phyloP scores from a whole-genome alignment of 2,329 filamentous ascomycete species.

The Sphaerulina vaccinii region DNA sequence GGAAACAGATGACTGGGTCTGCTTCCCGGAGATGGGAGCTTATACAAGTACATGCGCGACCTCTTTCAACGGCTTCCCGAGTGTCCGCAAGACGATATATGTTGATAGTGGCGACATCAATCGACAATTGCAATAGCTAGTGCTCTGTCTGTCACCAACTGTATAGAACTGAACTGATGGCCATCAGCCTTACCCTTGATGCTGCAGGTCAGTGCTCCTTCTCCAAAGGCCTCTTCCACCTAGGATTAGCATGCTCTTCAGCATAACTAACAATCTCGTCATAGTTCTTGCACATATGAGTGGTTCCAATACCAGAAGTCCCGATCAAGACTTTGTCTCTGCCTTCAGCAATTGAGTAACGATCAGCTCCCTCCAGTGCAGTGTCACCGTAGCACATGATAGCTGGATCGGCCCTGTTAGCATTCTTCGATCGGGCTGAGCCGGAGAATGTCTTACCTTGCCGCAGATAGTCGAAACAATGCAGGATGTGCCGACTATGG shows the following conservation, averaged over 20 bases:
- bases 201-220: slow-evolving; percentile 4
- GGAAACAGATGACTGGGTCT: not conserved
- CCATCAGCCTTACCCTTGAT: no score
- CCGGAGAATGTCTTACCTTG: no score
- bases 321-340: slow-evolving; percentile 3
- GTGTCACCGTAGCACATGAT: slow-evolving; percentile 15
- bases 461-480: slow-evolving; percentile 18
- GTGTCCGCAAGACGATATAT: not conserved
- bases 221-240: slow-evolving; percentile 5
- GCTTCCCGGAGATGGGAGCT: not conserved
- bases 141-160: no score
- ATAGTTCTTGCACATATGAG: slow-evolving; percentile 13
- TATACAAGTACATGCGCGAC: not conserved
- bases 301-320: slow-evolving; percentile 11
- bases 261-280: slow-evolving; percentile 10
- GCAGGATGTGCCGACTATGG: slow-evolving; percentile 9
- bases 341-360: slow-evolving; percentile 1
- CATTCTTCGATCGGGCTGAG: no score
- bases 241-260: slow-evolving; percentile 6
- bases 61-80: not conserved
- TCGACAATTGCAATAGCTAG: no score
- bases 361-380: slow-evolving; percentile 9
- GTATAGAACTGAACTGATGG: no score
- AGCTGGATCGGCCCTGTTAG: no score
- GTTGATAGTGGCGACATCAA: not conserved